Conservation (phyloP, 192 early-diverging fungal species). For the Umbelopsis sp. region DNA sequence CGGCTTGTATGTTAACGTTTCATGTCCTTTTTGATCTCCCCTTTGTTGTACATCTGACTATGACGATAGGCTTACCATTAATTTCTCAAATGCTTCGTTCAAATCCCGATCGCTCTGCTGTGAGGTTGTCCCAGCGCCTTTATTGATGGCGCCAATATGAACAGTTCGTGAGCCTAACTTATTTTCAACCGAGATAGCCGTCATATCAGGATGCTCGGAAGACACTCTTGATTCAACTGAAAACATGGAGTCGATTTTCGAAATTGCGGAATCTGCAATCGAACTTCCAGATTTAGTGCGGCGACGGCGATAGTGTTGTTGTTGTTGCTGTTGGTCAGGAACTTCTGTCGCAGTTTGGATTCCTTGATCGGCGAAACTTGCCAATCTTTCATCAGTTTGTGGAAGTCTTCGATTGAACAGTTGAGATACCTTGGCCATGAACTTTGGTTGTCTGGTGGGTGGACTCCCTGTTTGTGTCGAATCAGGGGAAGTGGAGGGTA, state of each 20-base stretch:
- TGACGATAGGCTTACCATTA: slow-evolving; percentile 28
- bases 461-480: slow-evolving; percentile 13
- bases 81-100: slow-evolving; percentile 31
- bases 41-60: background rate
- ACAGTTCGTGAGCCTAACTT: slow-evolving; percentile 10
- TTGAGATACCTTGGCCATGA: slow-evolving; percentile 10
- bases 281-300: slow-evolving; percentile 21
- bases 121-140: background rate
- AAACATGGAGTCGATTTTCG: slow-evolving; percentile 17
- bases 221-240: slow-evolving; percentile 16
- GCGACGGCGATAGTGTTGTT: slow-evolving; percentile 18
- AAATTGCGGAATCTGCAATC: slow-evolving; percentile 11
- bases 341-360: background rate
- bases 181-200: slow-evolving; percentile 8
- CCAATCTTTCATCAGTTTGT: slow-evolving; percentile 1
- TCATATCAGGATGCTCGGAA: slow-evolving; percentile 1
- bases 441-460: slow-evolving; percentile 8
- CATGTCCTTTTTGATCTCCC: too few relatives aligned
- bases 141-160: slow-evolving; percentile 4
- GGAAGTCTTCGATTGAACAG: slow-evolving; percentile 7
- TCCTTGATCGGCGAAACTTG: slow-evolving; percentile 13
- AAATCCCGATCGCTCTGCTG: slow-evolving; percentile 28
- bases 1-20: too few relatives aligned
- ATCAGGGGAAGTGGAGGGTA: slow-evolving; percentile 11
- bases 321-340: slow-evolving; percentile 13